phyloP scores from a whole-genome alignment of 2,329 filamentous ascomycete genomes.

The Hymenoscyphus fructigenus region DNA sequence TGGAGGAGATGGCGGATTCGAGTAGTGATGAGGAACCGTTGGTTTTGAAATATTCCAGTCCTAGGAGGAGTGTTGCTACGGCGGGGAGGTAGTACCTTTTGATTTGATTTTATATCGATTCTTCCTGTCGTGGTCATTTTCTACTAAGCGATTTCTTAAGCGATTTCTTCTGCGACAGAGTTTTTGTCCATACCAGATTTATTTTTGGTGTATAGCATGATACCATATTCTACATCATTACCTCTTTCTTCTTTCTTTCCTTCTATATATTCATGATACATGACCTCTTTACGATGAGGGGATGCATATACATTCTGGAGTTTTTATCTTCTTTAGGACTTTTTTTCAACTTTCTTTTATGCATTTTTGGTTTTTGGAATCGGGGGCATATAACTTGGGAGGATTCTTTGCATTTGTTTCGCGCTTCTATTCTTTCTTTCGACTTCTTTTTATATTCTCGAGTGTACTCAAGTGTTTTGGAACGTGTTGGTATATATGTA shows the following conservation, averaged over 20 bases:
- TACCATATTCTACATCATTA: constrained; percentile 8
- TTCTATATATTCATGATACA: background rate
- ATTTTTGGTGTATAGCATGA: constrained; percentile 7
- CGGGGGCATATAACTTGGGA: background rate
- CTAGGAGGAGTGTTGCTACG: constrained; percentile 23
- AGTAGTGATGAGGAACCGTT: constrained; percentile 37
- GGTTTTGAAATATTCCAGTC: constrained; percentile 29
- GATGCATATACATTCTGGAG: constrained; percentile 1
- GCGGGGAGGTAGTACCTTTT: constrained; percentile 24
- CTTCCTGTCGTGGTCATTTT: background rate
- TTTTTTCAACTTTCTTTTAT: background rate
- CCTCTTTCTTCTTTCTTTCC: background rate
- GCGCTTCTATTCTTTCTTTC: background rate
- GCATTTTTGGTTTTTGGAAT: background rate
- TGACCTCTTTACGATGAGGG: constrained; percentile 6
- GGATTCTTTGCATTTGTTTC: background rate
- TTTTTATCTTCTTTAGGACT: background rate
- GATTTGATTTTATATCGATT: background rate
- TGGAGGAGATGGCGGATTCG: constrained; percentile 37
- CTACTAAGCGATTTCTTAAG: no score
- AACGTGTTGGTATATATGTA: background rate
- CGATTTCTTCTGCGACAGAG: background rate
- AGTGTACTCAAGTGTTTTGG: background rate
- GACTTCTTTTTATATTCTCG: background rate
- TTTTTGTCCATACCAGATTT: background rate